Percentiles rank a stretch among this genome's conserved stretches.
Evolutionary conservation across 2,329 filamentous ascomycete genomes (phyloP).

Genomic region (Sclerotinia trifoliorum): DNA sequence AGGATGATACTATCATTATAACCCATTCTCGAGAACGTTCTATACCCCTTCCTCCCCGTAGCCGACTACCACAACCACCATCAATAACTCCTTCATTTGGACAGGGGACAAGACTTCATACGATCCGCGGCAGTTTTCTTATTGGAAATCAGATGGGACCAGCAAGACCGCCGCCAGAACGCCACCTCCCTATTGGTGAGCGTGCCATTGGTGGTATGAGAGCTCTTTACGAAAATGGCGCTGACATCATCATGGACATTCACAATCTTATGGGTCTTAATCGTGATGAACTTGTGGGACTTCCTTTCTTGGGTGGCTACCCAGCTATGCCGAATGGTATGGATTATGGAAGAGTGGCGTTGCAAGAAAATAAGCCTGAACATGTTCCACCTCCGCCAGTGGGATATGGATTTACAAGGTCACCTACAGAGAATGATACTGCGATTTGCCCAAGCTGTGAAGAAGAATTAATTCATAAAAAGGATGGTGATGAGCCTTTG

Average conservation of each 20-base stretch:
- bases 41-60: constrained; percentile 2
- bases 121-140: neutral
- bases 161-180: constrained; percentile 5
- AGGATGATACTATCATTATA: constrained; percentile 19
- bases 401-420: constrained; percentile 76
- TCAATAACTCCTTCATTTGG: neutral
- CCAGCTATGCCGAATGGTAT: constrained; percentile 34
- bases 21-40: constrained; percentile 22
- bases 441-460: constrained; percentile 85
- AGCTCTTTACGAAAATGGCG: neutral
- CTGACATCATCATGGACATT: constrained; percentile 11
- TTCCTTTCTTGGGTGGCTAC: constrained; percentile 1
- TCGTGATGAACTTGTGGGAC: neutral
- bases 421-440: constrained; percentile 67
- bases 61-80: neutral
- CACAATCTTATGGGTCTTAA: neutral
- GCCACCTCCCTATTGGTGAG: neutral
- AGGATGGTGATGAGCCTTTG: constrained; percentile 35
- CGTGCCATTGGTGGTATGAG: neutral
- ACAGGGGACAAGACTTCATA: no score
- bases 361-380: constrained; percentile 35
- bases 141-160: neutral
- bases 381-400: constrained; percentile 49
- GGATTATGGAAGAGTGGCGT: constrained; percentile 35
- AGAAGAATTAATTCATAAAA: constrained; percentile 75